Base-by-base conservation (phyloP, 169 alveolate genomes). In the Plasmodium knowlesi region DNA sequence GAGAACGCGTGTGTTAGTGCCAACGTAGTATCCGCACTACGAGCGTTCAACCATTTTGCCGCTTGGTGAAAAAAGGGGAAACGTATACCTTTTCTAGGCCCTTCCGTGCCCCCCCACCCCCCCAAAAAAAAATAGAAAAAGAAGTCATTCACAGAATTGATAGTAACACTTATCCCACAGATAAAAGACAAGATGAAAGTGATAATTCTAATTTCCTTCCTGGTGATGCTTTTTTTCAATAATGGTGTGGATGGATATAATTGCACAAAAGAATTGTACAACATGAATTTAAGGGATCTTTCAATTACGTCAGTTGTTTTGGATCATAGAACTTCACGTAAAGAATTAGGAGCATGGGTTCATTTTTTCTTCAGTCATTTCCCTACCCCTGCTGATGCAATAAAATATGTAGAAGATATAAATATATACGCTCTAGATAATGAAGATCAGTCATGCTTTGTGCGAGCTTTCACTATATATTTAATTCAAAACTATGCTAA, bases 321-420 rank as follows among this genome's bases (percentile, higher is more conserved):
- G 28, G 67, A 71, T 1, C 94, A 88, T 88, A 5, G 22, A 19
- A 19, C 6, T 12, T 32, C 34, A 19, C 19, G 46, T 34, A 9
- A 9, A n/a, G 5, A 0, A 3, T 78, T 88, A 88, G 88, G 89
- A 22, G 37, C 0, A 0, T 88, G 94, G 94, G 53, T 88, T 54
- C n/a, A 88, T 88, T 88, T 88, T 39, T 88, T 88, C 61, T 88
- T 88, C 46, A 88, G 72, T n/a, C 88, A 76, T 78, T 76, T 78
- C 78, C 9, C 41, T 25, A 37, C 37, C 72, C 57, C 34, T 19
- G 8, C 79, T 34, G 76, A 78, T 46, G 89, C 82, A 57, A 37
- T 78, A 37, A 61, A 54, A 22, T 88, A 76, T 88, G 30, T 88
- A 78, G 34, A 53, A 14, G 10, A 3, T n/a, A 5, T 46, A 8